Conservation (phyloP, 2,329 filamentous ascomycete species). For the Fusarium nanum region DNA sequence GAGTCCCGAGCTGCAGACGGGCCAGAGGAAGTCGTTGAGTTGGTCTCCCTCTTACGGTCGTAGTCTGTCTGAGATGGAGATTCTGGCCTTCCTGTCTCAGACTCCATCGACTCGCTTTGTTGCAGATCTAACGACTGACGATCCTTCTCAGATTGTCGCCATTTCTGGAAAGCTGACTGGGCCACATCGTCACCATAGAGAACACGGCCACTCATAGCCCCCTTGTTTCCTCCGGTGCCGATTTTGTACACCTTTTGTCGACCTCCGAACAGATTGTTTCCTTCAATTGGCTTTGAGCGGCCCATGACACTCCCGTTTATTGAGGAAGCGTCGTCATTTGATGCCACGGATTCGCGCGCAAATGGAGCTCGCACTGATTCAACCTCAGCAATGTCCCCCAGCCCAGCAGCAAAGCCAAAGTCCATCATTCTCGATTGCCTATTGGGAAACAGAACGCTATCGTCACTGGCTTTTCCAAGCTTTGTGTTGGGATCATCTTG, state of each 20-base stretch:
- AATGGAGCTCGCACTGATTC: slow-evolving; percentile 78
- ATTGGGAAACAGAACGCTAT: slow-evolving; percentile 88
- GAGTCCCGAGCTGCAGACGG: slow-evolving; percentile 79
- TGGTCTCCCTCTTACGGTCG: slow-evolving; percentile 83
- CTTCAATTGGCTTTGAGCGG: slow-evolving; percentile 83
- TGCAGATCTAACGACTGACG: slow-evolving; percentile 51
- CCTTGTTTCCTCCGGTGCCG: slow-evolving; percentile 62
- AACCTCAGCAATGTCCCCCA: slow-evolving; percentile 91
- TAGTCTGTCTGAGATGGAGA: slow-evolving; percentile 69
- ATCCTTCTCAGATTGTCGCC: slow-evolving; percentile 72
- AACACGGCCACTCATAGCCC: slow-evolving; percentile 73
- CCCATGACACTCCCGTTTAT: slow-evolving; percentile 80
- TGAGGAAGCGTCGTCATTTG: slow-evolving; percentile 78
- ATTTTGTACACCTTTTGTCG: slow-evolving; percentile 96
- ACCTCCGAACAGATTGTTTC: slow-evolving; percentile 93
- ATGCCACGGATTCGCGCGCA: slow-evolving; percentile 72
- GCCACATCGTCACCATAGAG: slow-evolving; percentile 90
- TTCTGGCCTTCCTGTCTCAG: slow-evolving; percentile 50
- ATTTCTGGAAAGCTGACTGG: slow-evolving; percentile 84
- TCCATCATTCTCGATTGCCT: slow-evolving; percentile 81
- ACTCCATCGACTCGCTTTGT: slow-evolving; percentile 37
- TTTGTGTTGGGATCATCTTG: slow-evolving; percentile 92
- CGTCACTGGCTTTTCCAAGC: slow-evolving; percentile 93
- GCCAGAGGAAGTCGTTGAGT: slow-evolving; percentile 80
- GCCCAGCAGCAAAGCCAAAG: slow-evolving; percentile 68